phyloP scores from a whole-genome alignment of 139 green algal genomes.

The Picochlorum sp. region DNA sequence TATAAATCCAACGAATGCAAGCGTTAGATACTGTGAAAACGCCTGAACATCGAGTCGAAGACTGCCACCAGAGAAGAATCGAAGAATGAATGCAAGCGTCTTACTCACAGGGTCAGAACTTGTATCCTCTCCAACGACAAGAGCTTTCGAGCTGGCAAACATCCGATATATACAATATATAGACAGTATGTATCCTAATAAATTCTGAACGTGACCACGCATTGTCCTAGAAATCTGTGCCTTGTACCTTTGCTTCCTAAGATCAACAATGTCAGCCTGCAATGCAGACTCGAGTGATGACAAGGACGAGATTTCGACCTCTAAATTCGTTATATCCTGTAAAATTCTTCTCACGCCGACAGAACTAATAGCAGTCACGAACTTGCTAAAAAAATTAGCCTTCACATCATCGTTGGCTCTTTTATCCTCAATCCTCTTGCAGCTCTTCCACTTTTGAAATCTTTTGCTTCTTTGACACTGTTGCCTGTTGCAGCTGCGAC shows the following conservation, averaged over 20 bases:
- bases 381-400: background rate
- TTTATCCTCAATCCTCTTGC: constrained; percentile 32
- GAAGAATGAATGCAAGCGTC: constrained; percentile 48
- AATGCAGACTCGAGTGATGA: constrained; percentile 49
- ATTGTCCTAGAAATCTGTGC: constrained; percentile 64
- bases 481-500: constrained; percentile 54
- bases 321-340: constrained; percentile 39
- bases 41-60: constrained; percentile 46
- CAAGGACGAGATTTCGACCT: constrained; percentile 49
- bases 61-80: constrained; percentile 40
- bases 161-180: constrained; percentile 74
- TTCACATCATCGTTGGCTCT: background rate
- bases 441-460: constrained; percentile 40
- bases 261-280: constrained; percentile 63
- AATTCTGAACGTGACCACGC: constrained; percentile 67
- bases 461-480: constrained; percentile 54
- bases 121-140: constrained; percentile 77
- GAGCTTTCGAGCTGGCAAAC: constrained; percentile 47
- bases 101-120: constrained; percentile 59
- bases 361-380: background rate
- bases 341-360: constrained; percentile 2
- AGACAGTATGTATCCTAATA: constrained; percentile 70
- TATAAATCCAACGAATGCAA: constrained; percentile 81
- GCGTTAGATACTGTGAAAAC: constrained; percentile 68
- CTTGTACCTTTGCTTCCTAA: constrained; percentile 51